These are phyloP conservation scores for Plasmopara muralis DNA, from an alignment of 352 stramenopile species.

Conservation along the genomic window DNA sequence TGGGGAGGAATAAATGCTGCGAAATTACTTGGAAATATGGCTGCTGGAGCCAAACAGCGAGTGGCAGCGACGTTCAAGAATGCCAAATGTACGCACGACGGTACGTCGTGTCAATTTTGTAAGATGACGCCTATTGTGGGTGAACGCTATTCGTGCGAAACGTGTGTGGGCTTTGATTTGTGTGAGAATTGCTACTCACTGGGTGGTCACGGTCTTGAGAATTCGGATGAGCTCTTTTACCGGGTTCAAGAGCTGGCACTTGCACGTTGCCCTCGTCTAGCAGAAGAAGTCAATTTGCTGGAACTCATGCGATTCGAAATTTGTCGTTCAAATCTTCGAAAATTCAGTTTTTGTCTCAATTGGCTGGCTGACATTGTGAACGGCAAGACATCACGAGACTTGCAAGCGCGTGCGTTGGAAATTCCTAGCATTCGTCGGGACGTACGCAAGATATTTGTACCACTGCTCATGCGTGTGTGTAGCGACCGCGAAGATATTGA, in stretches of 20 bases:
- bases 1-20: constrained; percentile 54
- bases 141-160: constrained; percentile 62
- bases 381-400: constrained; percentile 62
- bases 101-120: constrained; percentile 75
- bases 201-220: constrained; percentile 75
- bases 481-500: constrained; percentile 77
- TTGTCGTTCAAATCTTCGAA: constrained; percentile 77
- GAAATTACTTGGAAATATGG: constrained; percentile 73
- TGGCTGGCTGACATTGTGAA: constrained; percentile 80
- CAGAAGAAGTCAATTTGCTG: constrained; percentile 58
- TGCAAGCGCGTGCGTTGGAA: constrained; percentile 70
- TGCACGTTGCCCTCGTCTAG: constrained; percentile 50
- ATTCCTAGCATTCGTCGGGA: constrained; percentile 74
- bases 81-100: constrained; percentile 62
- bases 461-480: constrained; percentile 67
- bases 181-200: constrained; percentile 79
- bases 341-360: constrained; percentile 80
- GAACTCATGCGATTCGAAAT: constrained; percentile 84
- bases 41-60: constrained; percentile 55
- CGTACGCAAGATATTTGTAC: constrained; percentile 76
- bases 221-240: constrained; percentile 82
- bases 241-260: constrained; percentile 74
- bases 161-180: constrained; percentile 76
- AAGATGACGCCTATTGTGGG: constrained; percentile 73
- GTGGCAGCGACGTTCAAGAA: constrained; percentile 62